Percentiles rank a stretch among this genome's conserved stretches.
These are phyloP conservation scores for Lobosporangium transversale DNA, from an alignment of 192 early-diverging fungal species.

Conservation along the genomic window DNA sequence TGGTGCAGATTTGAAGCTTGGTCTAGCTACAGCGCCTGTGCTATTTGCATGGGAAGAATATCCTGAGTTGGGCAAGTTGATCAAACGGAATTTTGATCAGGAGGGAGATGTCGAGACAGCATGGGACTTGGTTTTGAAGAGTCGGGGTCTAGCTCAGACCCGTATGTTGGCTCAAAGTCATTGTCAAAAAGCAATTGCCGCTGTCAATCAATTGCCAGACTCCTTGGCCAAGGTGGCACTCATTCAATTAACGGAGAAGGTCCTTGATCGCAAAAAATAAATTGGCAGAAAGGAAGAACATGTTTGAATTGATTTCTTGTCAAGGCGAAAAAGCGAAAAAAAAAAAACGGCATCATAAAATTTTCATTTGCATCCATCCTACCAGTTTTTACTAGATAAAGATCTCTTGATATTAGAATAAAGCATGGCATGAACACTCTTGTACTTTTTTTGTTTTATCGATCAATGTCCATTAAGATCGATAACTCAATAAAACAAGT, in stretches of 20 bases:
- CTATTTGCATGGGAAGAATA: conserved; percentile 92
- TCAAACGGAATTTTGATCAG: conserved; percentile 85
- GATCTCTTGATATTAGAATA: too few relatives aligned
- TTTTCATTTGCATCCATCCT: too few relatives aligned
- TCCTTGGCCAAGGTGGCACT: conserved; percentile 83
- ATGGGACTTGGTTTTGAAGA: conserved; percentile 79
- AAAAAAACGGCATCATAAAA: too few relatives aligned
- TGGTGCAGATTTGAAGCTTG: conserved; percentile 88
- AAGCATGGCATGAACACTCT: too few relatives aligned
- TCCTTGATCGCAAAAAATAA: conserved; percentile 84
- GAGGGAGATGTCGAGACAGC: conserved; percentile 83
- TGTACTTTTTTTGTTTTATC: too few relatives aligned
- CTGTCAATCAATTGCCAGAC: conserved; percentile 72
- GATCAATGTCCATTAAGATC: too few relatives aligned
- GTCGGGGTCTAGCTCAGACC: conserved; percentile 81
- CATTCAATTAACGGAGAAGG: conserved; percentile 80
- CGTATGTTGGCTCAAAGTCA: conserved; percentile 78
- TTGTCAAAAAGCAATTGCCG: conserved; percentile 77
- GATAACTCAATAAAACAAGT: too few relatives aligned
- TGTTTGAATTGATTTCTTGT: too few relatives aligned
- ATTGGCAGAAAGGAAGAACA: neutral
- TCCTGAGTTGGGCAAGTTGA: conserved; percentile 83
- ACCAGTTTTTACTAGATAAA: too few relatives aligned
- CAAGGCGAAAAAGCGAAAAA: too few relatives aligned
- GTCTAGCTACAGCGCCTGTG: conserved; percentile 93